A percentile compares a stretch with the other conserved stretches of the same genome.
phyloP scores from a whole-genome alignment of 257 asterid species.

The Penstemon barbatus region DNA sequence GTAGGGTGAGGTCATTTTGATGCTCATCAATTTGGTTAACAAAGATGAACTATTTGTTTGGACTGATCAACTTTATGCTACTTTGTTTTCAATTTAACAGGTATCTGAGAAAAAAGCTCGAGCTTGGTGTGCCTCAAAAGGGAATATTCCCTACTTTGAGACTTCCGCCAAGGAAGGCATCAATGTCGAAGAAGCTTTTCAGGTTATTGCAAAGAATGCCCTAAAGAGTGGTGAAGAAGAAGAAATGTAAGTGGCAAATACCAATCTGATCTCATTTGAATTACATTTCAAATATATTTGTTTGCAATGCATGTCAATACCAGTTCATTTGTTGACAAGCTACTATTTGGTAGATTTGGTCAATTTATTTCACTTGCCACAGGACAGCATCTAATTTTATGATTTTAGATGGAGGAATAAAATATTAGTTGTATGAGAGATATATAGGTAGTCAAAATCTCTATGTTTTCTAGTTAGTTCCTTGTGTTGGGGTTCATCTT shows the following conservation, averaged over 20 bases:
- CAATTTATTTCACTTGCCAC: conserved; percentile 1
- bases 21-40: background rate
- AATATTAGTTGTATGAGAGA: too few relatives aligned
- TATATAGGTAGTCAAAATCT: too few relatives aligned
- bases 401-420: too few relatives aligned
- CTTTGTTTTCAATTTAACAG: conserved; percentile 36
- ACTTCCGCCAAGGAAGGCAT: conserved; percentile 97
- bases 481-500: background rate
- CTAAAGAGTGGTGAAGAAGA: conserved; percentile 90
- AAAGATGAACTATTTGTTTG: background rate
- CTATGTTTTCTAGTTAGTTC: background rate
- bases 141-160: conserved; percentile 96
- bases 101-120: conserved; percentile 98
- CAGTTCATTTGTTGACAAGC: background rate
- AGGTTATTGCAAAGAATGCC: conserved; percentile 91
- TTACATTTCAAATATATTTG: background rate
- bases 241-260: conserved; percentile 68
- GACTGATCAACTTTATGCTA: background rate
- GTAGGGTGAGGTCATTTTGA: background rate
- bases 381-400: background rate
- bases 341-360: background rate
- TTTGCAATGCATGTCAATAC: background rate
- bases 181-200: conserved; percentile 97
- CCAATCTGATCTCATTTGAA: background rate
- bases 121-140: conserved; percentile 98